Conservation (phyloP, 805 yeast genomes). For the Candida nanaspora region DNA sequence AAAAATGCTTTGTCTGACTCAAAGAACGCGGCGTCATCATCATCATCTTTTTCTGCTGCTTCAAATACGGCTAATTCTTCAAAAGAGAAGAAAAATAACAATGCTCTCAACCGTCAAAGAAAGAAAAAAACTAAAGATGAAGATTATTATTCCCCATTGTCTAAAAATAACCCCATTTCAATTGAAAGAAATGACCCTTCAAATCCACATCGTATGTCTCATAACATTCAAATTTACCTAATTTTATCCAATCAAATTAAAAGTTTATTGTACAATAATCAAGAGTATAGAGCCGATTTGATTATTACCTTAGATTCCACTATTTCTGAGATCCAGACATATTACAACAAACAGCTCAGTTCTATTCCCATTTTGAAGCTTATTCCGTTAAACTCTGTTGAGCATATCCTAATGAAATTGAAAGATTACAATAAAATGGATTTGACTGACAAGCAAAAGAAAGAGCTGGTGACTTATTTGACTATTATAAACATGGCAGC, state of each 20-base stretch:
- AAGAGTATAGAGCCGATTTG: slow-evolving; percentile 31
- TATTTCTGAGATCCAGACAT: slow-evolving; percentile 19
- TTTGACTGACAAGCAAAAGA: slow-evolving; percentile 5
- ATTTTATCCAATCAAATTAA: slow-evolving; percentile 39
- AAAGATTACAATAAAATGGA: slow-evolving; percentile 5
- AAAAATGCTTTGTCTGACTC: neutral
- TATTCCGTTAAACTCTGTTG: slow-evolving; percentile 36
- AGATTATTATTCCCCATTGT: slow-evolving; percentile 23
- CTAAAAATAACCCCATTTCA: slow-evolving; percentile 23
- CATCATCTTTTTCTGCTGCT: neutral
- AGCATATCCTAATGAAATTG: slow-evolving; percentile 27
- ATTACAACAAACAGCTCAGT: slow-evolving; percentile 5
- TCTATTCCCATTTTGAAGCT: slow-evolving; percentile 39
- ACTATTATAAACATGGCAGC: slow-evolving; percentile 7
- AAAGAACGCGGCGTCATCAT: neutral
- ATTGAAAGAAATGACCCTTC: neutral
- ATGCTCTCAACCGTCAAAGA: neutral
- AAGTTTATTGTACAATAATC: slow-evolving; percentile 17
- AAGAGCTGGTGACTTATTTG: slow-evolving; percentile 11
- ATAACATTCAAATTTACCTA: slow-evolving; percentile 29
- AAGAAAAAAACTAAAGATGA: slow-evolving; percentile 10
- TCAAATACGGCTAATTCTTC: too few species aligned
- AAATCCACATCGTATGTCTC: neutral
- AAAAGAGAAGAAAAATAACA: neutral
- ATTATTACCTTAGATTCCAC: slow-evolving; percentile 44